phyloP scores from a whole-genome alignment of 2,329 filamentous ascomycete species.

The Cercospora sesami region DNA sequence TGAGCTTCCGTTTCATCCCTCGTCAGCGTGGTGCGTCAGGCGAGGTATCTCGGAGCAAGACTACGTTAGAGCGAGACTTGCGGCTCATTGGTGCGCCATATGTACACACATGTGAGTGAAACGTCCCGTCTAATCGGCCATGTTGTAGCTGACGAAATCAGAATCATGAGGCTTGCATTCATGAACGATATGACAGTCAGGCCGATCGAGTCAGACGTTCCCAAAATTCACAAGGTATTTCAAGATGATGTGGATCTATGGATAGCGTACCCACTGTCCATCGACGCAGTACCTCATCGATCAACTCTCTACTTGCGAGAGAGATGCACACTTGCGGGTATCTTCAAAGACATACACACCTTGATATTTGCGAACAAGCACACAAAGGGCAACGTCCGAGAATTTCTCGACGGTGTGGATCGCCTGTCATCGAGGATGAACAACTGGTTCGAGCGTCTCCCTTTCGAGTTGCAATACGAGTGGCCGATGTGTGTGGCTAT shows the following conservation, averaged over 20 bases:
- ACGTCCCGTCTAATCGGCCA: background rate
- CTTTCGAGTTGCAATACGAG: constrained; percentile 17
- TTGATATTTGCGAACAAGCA: constrained; percentile 4
- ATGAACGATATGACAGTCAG: background rate
- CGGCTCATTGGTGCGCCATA: constrained; percentile 16
- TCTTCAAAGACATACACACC: constrained; percentile 16
- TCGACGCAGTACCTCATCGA: background rate
- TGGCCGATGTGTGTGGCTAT: constrained; percentile 22
- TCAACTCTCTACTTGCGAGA: constrained; percentile 18
- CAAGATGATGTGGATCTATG: background rate
- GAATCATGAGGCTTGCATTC: constrained; percentile 5
- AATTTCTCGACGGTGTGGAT: background rate
- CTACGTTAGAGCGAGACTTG: constrained; percentile 11
- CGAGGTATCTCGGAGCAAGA: background rate
- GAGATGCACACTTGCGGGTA: constrained; percentile 9
- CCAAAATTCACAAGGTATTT: background rate
- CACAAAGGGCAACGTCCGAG: background rate
- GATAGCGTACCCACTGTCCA: constrained; percentile 17
- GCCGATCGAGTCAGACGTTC: background rate
- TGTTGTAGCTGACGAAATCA: background rate
- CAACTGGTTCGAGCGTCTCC: constrained; percentile 15
- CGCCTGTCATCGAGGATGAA: constrained; percentile 9
- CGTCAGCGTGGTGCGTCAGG: background rate
- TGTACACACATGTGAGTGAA: constrained; percentile 14
- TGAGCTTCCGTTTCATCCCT: background rate